phyloP scores from a whole-genome alignment of 2,329 filamentous ascomycete species.

The Rhinocladiella mackenziei region DNA sequence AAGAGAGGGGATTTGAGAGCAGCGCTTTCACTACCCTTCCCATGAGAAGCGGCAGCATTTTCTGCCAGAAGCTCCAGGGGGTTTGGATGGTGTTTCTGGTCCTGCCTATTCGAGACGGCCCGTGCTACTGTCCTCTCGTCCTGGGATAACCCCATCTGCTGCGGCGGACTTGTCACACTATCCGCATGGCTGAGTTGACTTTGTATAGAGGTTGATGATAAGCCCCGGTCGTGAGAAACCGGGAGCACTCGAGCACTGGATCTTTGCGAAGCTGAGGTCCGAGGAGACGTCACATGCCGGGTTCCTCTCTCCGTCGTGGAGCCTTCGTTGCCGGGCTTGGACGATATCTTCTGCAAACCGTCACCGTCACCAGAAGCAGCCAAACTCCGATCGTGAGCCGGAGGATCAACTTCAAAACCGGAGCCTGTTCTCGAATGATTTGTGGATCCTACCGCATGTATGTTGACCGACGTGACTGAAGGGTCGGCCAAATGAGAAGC shows the following conservation, averaged over 20 bases:
- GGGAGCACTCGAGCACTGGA: constrained; percentile 5
- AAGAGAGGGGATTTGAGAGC: constrained; percentile 23
- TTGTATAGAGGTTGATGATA: constrained; percentile 16
- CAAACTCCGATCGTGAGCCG: constrained; percentile 16
- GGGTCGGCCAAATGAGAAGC: constrained; percentile 38
- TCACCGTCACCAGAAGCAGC: constrained; percentile 22
- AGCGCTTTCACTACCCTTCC: constrained; percentile 9
- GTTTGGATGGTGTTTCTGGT: constrained; percentile 28
- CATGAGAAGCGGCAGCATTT: constrained; percentile 15
- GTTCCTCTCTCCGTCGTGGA: constrained; percentile 13
- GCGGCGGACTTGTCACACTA: constrained; percentile 5
- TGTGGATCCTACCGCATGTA: constrained; percentile 33
- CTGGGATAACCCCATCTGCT: constrained; percentile 2
- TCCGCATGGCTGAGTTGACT: constrained; percentile 17
- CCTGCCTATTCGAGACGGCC: constrained; percentile 13
- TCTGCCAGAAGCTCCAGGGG: constrained; percentile 30
- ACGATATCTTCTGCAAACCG: constrained; percentile 26
- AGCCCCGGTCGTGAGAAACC: constrained; percentile 20
- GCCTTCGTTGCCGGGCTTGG: constrained; percentile 33
- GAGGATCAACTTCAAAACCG: constrained; percentile 19
- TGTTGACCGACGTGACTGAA: constrained; percentile 46
- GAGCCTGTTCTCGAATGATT: constrained; percentile 28
- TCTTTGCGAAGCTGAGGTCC: constrained; percentile 9
- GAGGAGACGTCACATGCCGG: constrained; percentile 19
- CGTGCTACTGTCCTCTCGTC: constrained; percentile 15